Evolutionary conservation across 1,139 yeast genomes (phyloP).

Genomic region (Hansenula sp.): DNA sequence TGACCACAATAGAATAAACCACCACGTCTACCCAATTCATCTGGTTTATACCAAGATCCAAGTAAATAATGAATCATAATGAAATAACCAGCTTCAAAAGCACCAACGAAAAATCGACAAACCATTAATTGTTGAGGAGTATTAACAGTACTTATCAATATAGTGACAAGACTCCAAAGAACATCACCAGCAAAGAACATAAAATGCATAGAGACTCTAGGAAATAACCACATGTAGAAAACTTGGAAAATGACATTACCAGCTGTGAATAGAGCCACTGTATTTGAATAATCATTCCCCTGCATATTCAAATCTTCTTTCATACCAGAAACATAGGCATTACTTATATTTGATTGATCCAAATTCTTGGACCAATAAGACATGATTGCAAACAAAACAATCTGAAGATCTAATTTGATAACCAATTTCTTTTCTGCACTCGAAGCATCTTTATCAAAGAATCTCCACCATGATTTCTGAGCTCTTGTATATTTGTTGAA

Average conservation of each 20-base stretch:
- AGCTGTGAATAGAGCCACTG: conserved; percentile 21
- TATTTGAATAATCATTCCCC: conserved; percentile 30
- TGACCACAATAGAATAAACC: conserved; percentile 58
- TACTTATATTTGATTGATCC: conserved; percentile 28
- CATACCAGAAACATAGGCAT: conserved; percentile 45
- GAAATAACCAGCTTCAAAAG: conserved; percentile 57
- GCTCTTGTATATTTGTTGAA: conserved; percentile 32
- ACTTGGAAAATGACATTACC: conserved; percentile 22
- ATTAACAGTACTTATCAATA: conserved; percentile 49
- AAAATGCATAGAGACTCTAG: conserved; percentile 9
- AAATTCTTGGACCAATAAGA: conserved; percentile 9
- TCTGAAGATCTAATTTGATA: conserved; percentile 39
- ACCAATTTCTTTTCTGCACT: conserved; percentile 46
- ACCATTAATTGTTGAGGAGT: conserved; percentile 41
- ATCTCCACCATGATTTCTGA: background rate
- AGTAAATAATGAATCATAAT: conserved; percentile 35
- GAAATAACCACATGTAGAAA: conserved; percentile 15
- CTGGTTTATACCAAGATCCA: conserved; percentile 28
- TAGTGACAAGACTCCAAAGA: conserved; percentile 37
- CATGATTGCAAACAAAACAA: background rate
- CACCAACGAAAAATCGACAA: conserved; percentile 53
- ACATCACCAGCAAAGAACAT: conserved; percentile 11
- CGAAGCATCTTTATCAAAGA: conserved; percentile 7
- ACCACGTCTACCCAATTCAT: conserved; percentile 34
- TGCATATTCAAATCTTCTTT: conserved; percentile 36